A percentile compares a stretch with the other conserved stretches of the same genome.
These are phyloP conservation scores for Musa schizocarpa DNA, from an alignment of 176 grass and related monocot species.

Conservation along the genomic window DNA sequence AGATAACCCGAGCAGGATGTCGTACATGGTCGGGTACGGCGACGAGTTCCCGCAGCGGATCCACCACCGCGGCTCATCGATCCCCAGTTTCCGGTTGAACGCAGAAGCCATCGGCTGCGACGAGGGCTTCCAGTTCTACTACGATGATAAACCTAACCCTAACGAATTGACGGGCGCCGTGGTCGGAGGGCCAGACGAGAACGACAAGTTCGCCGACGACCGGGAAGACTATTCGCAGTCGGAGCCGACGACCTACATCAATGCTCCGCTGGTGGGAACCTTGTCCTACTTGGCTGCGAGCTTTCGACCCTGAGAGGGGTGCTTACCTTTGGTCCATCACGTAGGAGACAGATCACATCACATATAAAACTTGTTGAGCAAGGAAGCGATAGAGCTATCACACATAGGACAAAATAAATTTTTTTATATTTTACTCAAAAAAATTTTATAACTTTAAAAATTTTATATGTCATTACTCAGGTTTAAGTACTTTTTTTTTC, in stretches of 20 bases:
- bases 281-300: constrained; percentile 3
- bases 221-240: constrained; percentile 8
- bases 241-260: constrained; percentile 20
- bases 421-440: too few species aligned
- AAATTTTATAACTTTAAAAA: too few species aligned
- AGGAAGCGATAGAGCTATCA: too few species aligned
- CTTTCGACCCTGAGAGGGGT: not conserved
- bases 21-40: constrained; percentile 24
- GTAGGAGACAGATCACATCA: too few species aligned
- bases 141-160: not conserved
- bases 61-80: constrained; percentile 17
- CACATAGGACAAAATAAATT: too few species aligned
- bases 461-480: too few species aligned
- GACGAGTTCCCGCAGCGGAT: not conserved
- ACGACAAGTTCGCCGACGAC: constrained; percentile 8
- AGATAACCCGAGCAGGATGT: constrained; percentile 8
- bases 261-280: constrained; percentile 10
- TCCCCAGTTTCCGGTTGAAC: not conserved
- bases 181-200: constrained; percentile 11
- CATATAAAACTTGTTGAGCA: too few species aligned
- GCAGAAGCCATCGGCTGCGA: not conserved
- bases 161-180: constrained; percentile 13
- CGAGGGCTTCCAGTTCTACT: constrained; percentile 1
- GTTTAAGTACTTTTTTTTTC: too few species aligned
- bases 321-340: too few species aligned